These are phyloP conservation scores for Inga laurina DNA, from an alignment of 306 rosid species.

Conservation along the genomic window DNA sequence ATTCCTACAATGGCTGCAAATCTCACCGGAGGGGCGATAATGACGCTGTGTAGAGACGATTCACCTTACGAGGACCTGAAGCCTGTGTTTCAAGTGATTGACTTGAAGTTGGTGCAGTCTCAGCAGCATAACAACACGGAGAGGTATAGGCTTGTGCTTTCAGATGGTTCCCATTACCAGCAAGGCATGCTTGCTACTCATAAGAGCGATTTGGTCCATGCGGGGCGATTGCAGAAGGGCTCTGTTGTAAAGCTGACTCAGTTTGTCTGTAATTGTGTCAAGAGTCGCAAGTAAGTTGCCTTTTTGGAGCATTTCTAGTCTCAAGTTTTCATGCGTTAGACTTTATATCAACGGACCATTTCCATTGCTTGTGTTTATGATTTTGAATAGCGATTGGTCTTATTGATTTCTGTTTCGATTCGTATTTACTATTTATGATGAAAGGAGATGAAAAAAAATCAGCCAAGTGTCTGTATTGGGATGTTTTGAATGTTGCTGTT, in stretches of 20 bases:
- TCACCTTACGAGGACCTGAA: constrained; percentile 29
- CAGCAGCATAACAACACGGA: constrained; percentile 40
- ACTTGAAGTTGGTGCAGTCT: constrained; percentile 55
- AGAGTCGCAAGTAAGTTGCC: constrained; percentile 62
- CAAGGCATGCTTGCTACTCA: constrained; percentile 85
- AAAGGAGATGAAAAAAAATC: not conserved
- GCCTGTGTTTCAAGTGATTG: constrained; percentile 74
- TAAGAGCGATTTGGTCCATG: constrained; percentile 51
- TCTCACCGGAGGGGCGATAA: constrained; percentile 65
- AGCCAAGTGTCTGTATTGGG: not conserved
- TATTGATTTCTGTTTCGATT: not conserved
- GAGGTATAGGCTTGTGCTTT: constrained; percentile 62
- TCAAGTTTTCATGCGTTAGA: not conserved
- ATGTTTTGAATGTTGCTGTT: not conserved
- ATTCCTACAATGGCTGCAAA: constrained; percentile 39
- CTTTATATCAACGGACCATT: not conserved
- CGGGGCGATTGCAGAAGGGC: constrained; percentile 65
- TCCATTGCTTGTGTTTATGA: not conserved
- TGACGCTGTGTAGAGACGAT: constrained; percentile 42
- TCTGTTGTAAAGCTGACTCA: constrained; percentile 54
- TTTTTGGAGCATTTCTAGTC: not conserved
- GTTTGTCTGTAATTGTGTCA: constrained; percentile 59
- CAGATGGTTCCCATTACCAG: constrained; percentile 66
- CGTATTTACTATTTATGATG: not conserved
- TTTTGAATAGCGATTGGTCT: not conserved